phyloP scores from a whole-genome alignment of 305 asterid genomes.

The Fraxinus baroniana region DNA sequence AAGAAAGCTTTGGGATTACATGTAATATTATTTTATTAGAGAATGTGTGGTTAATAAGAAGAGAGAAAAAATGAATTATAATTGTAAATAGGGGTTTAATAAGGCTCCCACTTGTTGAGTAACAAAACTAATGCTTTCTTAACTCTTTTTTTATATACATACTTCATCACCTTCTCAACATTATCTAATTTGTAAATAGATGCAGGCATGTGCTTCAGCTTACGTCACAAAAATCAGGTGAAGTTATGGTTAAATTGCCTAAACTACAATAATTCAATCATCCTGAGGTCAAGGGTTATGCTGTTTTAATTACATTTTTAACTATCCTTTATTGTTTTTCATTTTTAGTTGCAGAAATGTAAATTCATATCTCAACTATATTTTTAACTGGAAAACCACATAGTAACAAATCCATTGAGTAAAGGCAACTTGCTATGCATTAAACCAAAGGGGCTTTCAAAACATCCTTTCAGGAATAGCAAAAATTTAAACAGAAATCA shows the following conservation, averaged over 20 bases:
- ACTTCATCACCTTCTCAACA: not conserved
- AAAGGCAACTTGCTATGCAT: not conserved
- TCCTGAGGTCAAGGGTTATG: not conserved
- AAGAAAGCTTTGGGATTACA: no score
- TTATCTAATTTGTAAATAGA: not conserved
- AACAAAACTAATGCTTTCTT: not conserved
- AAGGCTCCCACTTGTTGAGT: not conserved
- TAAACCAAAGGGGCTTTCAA: not conserved
- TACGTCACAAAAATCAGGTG: not conserved
- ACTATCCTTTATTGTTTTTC: not conserved
- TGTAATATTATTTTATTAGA: no score
- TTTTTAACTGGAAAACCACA: not conserved
- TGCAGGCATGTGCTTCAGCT: not conserved
- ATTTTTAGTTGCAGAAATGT: not conserved
- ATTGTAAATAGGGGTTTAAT: no score
- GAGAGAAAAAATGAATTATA: no score
- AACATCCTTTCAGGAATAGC: not conserved
- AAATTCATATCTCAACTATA: not conserved
- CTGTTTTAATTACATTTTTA: not conserved
- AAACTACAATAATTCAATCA: not conserved
- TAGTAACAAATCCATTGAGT: not conserved
- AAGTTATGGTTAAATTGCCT: not conserved
- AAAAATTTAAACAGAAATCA: not conserved
- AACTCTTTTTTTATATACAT: not conserved
- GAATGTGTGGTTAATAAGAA: no score